Percentiles rank a stretch among this genome's conserved stretches.
phyloP scores from a whole-genome alignment of 345 rosid species.

The Angophora floribunda region DNA sequence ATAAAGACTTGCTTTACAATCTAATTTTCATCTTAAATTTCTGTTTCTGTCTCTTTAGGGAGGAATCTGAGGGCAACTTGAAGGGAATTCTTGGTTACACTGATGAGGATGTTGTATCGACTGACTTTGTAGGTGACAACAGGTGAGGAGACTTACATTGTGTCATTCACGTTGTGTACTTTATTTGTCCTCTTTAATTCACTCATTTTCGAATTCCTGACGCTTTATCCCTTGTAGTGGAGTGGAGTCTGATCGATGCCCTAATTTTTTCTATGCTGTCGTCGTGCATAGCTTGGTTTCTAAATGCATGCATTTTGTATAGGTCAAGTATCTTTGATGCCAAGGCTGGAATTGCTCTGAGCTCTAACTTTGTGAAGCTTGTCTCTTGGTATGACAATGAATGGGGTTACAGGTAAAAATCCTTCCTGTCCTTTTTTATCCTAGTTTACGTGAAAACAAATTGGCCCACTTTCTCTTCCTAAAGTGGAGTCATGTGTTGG shows the following conservation, averaged over 20 bases:
- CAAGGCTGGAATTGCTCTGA: constrained; percentile 55
- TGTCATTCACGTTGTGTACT: too few species aligned
- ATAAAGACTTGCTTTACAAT: neutral
- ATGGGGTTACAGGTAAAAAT: constrained; percentile 46
- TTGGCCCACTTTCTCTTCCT: neutral
- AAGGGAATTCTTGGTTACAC: constrained; percentile 69
- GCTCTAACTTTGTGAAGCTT: constrained; percentile 28
- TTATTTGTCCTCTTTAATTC: neutral
- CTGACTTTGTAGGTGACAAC: constrained; percentile 52
- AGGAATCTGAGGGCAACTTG: constrained; percentile 38
- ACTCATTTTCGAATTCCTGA: neutral
- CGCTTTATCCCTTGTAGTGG: neutral
- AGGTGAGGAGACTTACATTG: constrained; percentile 17
- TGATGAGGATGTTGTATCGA: constrained; percentile 51
- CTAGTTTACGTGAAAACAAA: neutral
- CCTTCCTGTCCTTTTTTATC: neutral
- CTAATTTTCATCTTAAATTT: neutral
- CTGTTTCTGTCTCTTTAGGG: constrained; percentile 14
- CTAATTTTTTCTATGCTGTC: neutral
- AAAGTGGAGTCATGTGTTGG: neutral
- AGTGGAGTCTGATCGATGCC: neutral
- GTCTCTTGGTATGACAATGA: constrained; percentile 53
- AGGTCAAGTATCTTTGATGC: constrained; percentile 60
- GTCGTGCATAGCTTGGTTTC: neutral
- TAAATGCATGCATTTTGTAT: neutral